Evolutionary conservation across 1,284 basidiomycete genomes (phyloP), one percentile per base, ranked within the genome.

Genomic region (Puccinia sorghi): DNA sequence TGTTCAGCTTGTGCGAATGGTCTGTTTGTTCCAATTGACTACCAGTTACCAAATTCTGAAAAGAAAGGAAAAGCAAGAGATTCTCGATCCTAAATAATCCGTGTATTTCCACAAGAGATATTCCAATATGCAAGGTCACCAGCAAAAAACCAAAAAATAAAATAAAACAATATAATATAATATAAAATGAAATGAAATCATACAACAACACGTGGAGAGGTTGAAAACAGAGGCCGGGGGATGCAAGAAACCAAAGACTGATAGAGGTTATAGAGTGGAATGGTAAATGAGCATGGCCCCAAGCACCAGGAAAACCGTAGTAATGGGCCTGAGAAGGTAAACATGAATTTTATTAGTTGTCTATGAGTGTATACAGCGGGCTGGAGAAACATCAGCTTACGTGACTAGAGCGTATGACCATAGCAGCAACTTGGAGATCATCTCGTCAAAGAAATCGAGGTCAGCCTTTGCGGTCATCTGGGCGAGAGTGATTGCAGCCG

Each of bases 401-500:
- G 72, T 75, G 37, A 37, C 46, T 11, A 66, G 22, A 15, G 59
- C 20, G 37, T 63, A 75, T 41, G 72, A 75, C 72, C 72, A 75
- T 17, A 66, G 37, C n/a, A 75, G 50, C 22, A 75, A 41, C 22
- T 41, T 39, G 22, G 72, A 75, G 48, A 75, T 41, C 43, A 75
- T 66, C 32, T 63, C 59, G 48, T 75, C 72, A 2, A 69, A 50
- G 50, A 50, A 75, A 41, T 75, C 72, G 22, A 41, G n/a, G 27
- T 63, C 32, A 0, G 59, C 37, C 61, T 66, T 75, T 57, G 80
- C 12, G 1, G 80, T 76, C 37, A 84, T 81, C 41, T 83, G 82
- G 0, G 82, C 82, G 15, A 84, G 79, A 5, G 83, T 84, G 70
- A 83, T 83, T 6, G 82, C 82, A 0, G 80, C 79, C 27, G 81